Percentiles rank a stretch among this genome's conserved stretches.
phyloP scores from a whole-genome alignment of 805 yeast genomes.

The Blastobotrys americana region DNA sequence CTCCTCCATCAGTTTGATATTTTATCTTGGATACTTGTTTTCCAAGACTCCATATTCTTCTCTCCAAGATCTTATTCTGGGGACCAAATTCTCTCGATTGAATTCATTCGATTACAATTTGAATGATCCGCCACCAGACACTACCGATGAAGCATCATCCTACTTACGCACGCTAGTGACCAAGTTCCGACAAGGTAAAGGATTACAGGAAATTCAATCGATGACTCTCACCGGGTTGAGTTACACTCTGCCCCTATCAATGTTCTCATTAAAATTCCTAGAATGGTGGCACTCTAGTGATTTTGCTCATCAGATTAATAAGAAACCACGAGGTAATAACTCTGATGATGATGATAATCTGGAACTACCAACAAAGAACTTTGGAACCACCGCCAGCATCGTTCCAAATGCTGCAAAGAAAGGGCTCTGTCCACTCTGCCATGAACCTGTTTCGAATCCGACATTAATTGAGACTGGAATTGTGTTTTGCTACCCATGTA shows the following conservation, averaged over 20 bases:
- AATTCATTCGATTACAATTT: slow-evolving; percentile 27
- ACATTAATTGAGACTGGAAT: slow-evolving; percentile 87
- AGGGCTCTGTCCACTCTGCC: slow-evolving; percentile 61
- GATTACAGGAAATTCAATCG: slow-evolving; percentile 24
- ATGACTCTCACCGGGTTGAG: slow-evolving; percentile 17
- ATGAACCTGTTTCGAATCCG: slow-evolving; percentile 59
- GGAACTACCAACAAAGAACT: slow-evolving; percentile 16
- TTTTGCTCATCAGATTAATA: slow-evolving; percentile 51
- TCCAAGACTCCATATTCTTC: slow-evolving; percentile 60
- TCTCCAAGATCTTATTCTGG: slow-evolving; percentile 51
- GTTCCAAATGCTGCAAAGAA: slow-evolving; percentile 18
- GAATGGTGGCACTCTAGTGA: slow-evolving; percentile 92
- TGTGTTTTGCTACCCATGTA: slow-evolving; percentile 85
- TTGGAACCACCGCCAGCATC: slow-evolving; percentile 18
- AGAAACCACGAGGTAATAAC: slow-evolving; percentile 27
- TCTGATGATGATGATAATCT: slow-evolving; percentile 20
- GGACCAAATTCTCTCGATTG: slow-evolving; percentile 59
- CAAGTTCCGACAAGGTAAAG: slow-evolving; percentile 23
- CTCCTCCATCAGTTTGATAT: slow-evolving; percentile 44
- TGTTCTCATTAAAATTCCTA: slow-evolving; percentile 71
- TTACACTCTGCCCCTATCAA: slow-evolving; percentile 67
- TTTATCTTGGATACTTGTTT: slow-evolving; percentile 59
- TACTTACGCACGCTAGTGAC: slow-evolving; percentile 13
- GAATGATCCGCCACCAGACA: slow-evolving; percentile 4
- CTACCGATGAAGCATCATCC: background rate